phyloP scores from a whole-genome alignment of 2,329 filamentous ascomycete species.

The Parascedosporium putredinis region DNA sequence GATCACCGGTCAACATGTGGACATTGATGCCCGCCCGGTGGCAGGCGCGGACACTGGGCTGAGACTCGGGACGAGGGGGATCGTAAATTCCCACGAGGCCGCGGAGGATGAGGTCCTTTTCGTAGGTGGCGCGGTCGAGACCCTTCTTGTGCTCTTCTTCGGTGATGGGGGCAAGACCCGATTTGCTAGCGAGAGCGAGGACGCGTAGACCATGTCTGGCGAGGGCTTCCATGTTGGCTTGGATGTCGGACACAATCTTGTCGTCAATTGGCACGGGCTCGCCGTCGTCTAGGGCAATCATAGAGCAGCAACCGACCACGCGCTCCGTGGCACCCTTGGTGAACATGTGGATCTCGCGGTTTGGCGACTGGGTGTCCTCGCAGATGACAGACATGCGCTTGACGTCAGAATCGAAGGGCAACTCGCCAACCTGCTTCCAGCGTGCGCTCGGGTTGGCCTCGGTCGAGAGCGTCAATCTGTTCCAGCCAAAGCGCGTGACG shows the following conservation, averaged over 20 bases:
- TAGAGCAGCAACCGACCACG: conserved; percentile 50
- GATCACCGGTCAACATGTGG: conserved; percentile 61
- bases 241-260: conserved; percentile 41
- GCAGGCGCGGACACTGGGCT: conserved; percentile 45
- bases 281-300: conserved; percentile 21
- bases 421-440: conserved; percentile 52
- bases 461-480: conserved; percentile 38
- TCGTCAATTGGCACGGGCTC: conserved; percentile 33
- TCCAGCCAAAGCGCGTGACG: conserved; percentile 54
- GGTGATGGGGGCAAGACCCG: conserved; percentile 21
- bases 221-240: conserved; percentile 54
- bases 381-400: conserved; percentile 68
- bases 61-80: conserved; percentile 58
- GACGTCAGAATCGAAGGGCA: conserved; percentile 61
- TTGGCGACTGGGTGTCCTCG: conserved; percentile 24
- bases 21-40: conserved; percentile 54
- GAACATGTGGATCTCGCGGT: conserved; percentile 24
- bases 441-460: conserved; percentile 30
- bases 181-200: conserved; percentile 49
- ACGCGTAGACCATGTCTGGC: conserved; percentile 57
- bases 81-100: conserved; percentile 63
- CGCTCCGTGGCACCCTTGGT: conserved; percentile 60
- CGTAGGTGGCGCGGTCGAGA: conserved; percentile 41
- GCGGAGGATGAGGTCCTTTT: conserved; percentile 50
- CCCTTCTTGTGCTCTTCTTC: conserved; percentile 26